phyloP scores from a whole-genome alignment of 352 stramenopile genomes.

The Achlya hypogyna region DNA sequence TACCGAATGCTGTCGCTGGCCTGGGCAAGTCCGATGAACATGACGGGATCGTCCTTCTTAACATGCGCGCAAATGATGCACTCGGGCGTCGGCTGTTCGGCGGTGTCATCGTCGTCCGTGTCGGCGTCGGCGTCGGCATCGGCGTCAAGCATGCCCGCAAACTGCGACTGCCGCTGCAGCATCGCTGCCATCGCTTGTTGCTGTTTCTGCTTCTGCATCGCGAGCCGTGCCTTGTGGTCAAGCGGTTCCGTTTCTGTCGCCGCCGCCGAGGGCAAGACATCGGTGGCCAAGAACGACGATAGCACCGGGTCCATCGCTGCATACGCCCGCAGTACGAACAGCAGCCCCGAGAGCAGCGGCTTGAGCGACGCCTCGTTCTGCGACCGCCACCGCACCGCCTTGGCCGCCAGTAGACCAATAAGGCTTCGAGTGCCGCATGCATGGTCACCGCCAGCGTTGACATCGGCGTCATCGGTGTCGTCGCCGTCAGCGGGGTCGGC shows the following conservation, averaged over 20 bases:
- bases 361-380: slow-evolving; percentile 6
- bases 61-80: slow-evolving; percentile 57
- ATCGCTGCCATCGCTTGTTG: slow-evolving; percentile 78
- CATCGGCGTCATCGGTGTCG: background rate
- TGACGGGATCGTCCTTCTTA: slow-evolving; percentile 71
- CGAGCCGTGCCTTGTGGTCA: slow-evolving; percentile 40
- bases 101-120: background rate
- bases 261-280: background rate
- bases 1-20: slow-evolving; percentile 32
- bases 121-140: slow-evolving; percentile 24
- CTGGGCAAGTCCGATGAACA: slow-evolving; percentile 79
- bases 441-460: background rate
- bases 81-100: slow-evolving; percentile 24
- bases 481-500: background rate
- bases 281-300: slow-evolving; percentile 31
- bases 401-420: background rate
- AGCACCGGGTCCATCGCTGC: slow-evolving; percentile 40
- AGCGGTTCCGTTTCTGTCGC: slow-evolving; percentile 24
- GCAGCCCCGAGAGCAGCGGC: background rate
- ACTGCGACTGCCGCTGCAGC: slow-evolving; percentile 56
- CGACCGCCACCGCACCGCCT: background rate
- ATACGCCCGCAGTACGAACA: slow-evolving; percentile 45
- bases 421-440: background rate
- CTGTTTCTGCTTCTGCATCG: slow-evolving; percentile 64
- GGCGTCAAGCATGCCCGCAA: slow-evolving; percentile 50